Base-by-base conservation (phyloP, 2,329 filamentous ascomycete species). In the Verticillium isaacii region DNA sequence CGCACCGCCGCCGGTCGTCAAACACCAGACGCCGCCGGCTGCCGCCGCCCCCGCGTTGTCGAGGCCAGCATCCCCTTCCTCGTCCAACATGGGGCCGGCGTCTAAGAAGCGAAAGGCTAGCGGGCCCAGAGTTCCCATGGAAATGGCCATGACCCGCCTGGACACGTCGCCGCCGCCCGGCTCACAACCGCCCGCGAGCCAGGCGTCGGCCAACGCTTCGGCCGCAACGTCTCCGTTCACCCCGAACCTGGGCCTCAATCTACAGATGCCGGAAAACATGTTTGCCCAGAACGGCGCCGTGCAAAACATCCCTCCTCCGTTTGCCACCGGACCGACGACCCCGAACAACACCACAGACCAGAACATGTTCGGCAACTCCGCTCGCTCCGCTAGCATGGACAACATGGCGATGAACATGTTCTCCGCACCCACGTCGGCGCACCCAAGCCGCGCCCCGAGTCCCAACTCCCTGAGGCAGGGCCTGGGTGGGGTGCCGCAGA, bases 81-180 rank as follows among this genome's bases (percentile, higher is more conserved):
- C 82, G 15, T 82, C 87, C 59, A 52, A 34, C 39, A 77, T 82
- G 36, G 89, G 87, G 1, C 90, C 90, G 2, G 81, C 82, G 37
- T 83, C 86, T 54, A 97, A 96, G 80, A 93, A 93, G 77, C 85
- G 93, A 65, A 97, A 96, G 74, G 87, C 89, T 6, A 93, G 89
- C 72, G 83, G 83, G 50, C 84, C 85, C 37, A 91, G 91, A 72
- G 78, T 96, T 15, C 90, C 92, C 0, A 87, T 84, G 19, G 88
- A 85, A 17, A 76, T 96, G 67, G 85, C 89, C 8, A 96, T 97
- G 93, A 96, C 93, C 2, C 87, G 87, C 61, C 80, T 95, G 39
- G 90, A 95, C 67, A 88, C 85, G 2, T 78, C 74, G 57, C 81
- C 72, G 67, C 75, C 74, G 64, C 76, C 71, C 61, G 66, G 64